Evolutionary conservation across 2,329 filamentous ascomycete species (phyloP), one percentile per base, ranked within the genome.

Genomic region (Alternaria sp.): DNA sequence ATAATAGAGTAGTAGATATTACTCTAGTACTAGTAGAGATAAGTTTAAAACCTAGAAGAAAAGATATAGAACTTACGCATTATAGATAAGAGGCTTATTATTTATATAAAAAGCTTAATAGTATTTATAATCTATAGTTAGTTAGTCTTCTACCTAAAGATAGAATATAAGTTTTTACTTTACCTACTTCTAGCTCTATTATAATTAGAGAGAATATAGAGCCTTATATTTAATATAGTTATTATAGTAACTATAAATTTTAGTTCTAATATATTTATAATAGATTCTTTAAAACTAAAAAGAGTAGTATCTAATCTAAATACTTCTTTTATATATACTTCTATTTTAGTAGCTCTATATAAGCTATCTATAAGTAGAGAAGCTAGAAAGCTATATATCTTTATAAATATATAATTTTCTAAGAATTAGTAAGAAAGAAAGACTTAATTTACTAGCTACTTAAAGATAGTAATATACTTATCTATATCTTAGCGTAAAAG

Each of bases 371-470:
- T 56, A 28, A 58, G 61, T 20, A 58, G 9, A 12, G 47, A 60
- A 28, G 23, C 60, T 57, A 64, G 75, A 47, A 86, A 69, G 75
- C 69, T 80, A 82, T 56, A 63, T 6, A 65, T 12, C 18, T 50
- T 66, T 14, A 25, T 18, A 10, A 64, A 45, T 6, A 65, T 4
- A 25, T 10, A 25, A 33, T 28, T 57, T 47, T 57, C 21, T 11
- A 61, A 45, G 2, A 4, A 10, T 33, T 45, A 10, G 20, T 18
- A 6, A 56, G n/a, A 12, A 20, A 15, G 11, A 41, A 71, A 71
- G 6, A 71, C 60, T 8, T 23, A 20, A 30, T 55, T 21, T 3
- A 55, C 59, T 10, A 71, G 63, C 45, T 60, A 12, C 7, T 64
- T 66, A 21, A 69, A 71, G 41, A 45, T 57, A 12, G 9, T 12